These are phyloP conservation scores for Lepiota subincarnata DNA, from an alignment of 768 basidiomycete species.

Conservation along the genomic window DNA sequence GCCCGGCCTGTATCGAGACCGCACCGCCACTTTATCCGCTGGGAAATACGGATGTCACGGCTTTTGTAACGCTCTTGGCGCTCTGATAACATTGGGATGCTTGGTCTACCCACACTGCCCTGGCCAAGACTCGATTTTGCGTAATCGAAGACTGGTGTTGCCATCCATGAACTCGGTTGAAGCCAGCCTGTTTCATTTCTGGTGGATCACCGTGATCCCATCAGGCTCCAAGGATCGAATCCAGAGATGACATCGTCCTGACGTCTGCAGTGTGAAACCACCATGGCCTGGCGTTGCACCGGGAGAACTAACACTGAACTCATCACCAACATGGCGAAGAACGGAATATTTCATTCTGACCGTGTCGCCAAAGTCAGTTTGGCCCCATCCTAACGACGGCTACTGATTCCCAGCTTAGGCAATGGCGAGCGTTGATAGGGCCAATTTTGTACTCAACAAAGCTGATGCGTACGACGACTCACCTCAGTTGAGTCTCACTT, in stretches of 20 bases:
- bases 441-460: slow-evolving; percentile 53
- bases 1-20: neutral
- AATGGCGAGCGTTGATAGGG: slow-evolving; percentile 66
- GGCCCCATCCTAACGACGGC: slow-evolving; percentile 16
- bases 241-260: neutral
- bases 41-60: neutral
- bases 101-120: neutral
- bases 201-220: slow-evolving; percentile 4
- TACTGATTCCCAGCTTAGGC: slow-evolving; percentile 38
- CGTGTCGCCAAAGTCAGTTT: slow-evolving; percentile 46
- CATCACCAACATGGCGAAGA: slow-evolving; percentile 56
- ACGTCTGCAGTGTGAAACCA: neutral
- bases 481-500: slow-evolving; percentile 52
- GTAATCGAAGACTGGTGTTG: neutral
- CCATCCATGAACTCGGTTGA: no score
- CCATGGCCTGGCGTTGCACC: slow-evolving; percentile 81
- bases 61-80: slow-evolving; percentile 1
- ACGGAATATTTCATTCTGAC: slow-evolving; percentile 54
- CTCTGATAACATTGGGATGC: neutral
- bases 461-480: slow-evolving; percentile 71
- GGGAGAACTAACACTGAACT: slow-evolving; percentile 72
- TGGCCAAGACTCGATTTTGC: neutral
- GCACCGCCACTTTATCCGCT: neutral
- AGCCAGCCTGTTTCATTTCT: neutral
- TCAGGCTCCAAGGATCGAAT: slow-evolving; percentile 4